Evolutionary conservation across 306 rosid species (phyloP), one percentile per base, ranked within the genome.

Genomic region (Delonix regia): DNA sequence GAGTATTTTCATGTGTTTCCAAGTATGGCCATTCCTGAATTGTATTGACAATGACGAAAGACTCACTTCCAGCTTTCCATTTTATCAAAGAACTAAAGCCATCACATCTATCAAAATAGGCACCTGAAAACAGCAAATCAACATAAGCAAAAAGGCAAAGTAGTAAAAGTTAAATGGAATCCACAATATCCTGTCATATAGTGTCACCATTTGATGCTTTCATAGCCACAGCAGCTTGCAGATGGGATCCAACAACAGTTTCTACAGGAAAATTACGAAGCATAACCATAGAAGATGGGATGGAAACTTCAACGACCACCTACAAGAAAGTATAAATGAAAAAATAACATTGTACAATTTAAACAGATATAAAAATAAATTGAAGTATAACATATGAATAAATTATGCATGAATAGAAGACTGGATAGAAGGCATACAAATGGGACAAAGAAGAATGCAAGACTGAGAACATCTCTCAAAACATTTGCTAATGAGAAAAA

Each of bases 181-280:
- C 69, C 28, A 13, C 9, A 80, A 64, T 63, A 80, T 79, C 82
- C 45, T 25, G 42, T 9, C 16, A 70, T 24, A 78, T 59, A 74
- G 65, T 62, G 68, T 80, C 79, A 94, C 99, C 97, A 81, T 89
- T 92, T 39, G 89, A 84, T 79, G 97, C 82, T 85, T 91, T 88
- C 99, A 94, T 87, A 80, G 97, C 90, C 75, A 92, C 95, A 22
- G 97, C 94, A 81, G 97, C 97, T 82, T 83, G 88, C 77, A 94
- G 91, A 87, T 88, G 84, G 57, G 97, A 89, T 78, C 97, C 97
- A 82, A 94, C 91, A 80, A 88, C 89, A 85, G 97, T 91, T 85
- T 94, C 99, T 30, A 94, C 95, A 63, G 91, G 97, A 83, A 90
- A 90, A 77, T 77, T 82, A 79, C 12, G 90, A 82, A 94, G 93